phyloP scores from a whole-genome alignment of 495 filamentous ascomycete species.

The Cenococcum geophilum region DNA sequence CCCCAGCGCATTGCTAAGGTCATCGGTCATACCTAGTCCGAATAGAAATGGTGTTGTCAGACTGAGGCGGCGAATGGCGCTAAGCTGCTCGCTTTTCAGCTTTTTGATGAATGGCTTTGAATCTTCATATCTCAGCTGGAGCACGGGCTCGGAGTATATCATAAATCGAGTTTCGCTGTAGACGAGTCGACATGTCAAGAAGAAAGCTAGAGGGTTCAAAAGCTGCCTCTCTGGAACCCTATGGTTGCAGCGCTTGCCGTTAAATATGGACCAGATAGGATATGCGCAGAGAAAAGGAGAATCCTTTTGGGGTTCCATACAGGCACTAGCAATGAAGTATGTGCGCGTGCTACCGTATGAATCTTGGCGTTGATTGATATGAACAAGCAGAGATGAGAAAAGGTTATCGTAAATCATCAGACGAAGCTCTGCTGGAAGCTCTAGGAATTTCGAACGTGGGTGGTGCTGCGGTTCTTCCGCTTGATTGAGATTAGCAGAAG shows the following conservation, averaged over 20 bases:
- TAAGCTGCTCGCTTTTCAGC: neutral
- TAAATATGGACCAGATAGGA: neutral
- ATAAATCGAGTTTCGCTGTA: neutral
- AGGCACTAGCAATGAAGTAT: neutral
- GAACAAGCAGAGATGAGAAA: neutral
- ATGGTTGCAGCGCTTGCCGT: slow-evolving; percentile 1
- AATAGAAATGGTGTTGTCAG: neutral
- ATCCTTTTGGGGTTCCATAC: neutral
- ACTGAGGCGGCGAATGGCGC: neutral
- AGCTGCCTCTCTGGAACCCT: neutral
- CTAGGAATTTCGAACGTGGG: neutral
- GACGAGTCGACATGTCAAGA: neutral
- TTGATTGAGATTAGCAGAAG: neutral
- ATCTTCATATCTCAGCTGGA: neutral
- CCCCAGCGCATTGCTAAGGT: neutral
- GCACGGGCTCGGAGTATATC: neutral
- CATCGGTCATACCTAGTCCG: neutral
- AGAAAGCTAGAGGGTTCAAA: neutral
- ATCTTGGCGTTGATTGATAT: neutral
- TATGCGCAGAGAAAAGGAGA: neutral
- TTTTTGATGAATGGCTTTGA: neutral
- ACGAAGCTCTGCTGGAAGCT: neutral
- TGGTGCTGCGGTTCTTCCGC: neutral
- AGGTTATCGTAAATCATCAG: neutral
- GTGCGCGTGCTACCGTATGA: neutral